Base-by-base conservation (phyloP, 1,139 yeast genomes). In the Blastobotrys elegans region DNA sequence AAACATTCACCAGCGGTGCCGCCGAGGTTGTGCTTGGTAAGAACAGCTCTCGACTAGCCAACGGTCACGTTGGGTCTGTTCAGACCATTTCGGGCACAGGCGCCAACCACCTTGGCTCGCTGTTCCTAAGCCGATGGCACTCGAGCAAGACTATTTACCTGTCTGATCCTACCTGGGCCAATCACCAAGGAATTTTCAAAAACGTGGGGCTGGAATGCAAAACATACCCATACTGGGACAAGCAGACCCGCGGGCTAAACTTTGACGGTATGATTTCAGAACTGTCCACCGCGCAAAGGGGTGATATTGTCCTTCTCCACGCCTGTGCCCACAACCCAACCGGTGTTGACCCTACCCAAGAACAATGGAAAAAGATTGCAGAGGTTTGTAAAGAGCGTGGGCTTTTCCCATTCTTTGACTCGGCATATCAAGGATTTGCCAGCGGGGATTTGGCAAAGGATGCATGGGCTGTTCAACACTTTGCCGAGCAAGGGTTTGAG, bases 271-370 rank as follows among this genome's bases (percentile, higher is more conserved):
- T 71, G 57, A 43, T 69, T 35, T 45, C 46, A 7, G 51, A 68
- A 7, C 59, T 71, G 35, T 56, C 55, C 36, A 51, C 54, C 29
- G 68, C 72, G 31, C 6, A 46, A 22, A 46, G 35, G 37, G 69
- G 69, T 41, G 65, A 65, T 37, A 77, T 86, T 52, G 82, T 90
- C 32, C 70, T 90, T 48, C 74, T 90, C 52, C 97, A 90, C 69
- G 95, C 96, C 4, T 89, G 97, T 64, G 94, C 97, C 61, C 97
- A 90, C 72, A 90, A 90, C 69, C 97, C 97, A 36, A 90, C 97
- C 13, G 97, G 97, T 30, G 80, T 90, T 54, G 97, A 90, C 65
- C 94, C 95, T 53, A 75, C 86, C 11, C 68, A 68, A 43, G 85
- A 81, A 44, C 90, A 90, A 64, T 90, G 97, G 97, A 71, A 71